Evolutionary conservation across 2,329 filamentous ascomycete species (phyloP), one percentile per base, ranked within the genome.

Genomic region (Tolypocladium paradoxum): DNA sequence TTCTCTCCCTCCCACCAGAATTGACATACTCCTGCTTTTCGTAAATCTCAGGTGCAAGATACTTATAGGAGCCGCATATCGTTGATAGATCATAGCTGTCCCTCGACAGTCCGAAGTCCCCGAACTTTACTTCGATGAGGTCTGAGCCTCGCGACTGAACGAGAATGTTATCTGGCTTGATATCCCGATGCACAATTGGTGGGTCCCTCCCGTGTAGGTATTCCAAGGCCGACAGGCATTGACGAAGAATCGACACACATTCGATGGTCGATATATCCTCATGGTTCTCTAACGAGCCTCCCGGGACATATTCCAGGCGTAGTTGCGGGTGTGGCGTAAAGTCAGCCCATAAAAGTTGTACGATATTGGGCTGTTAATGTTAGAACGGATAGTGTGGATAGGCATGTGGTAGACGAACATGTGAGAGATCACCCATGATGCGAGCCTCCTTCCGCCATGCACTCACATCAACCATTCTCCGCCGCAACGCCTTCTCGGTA

Each of bases 71-170:
- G 55, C 91, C 91, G 66, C 90, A 90, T 60, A 95, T 71, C 1
- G 90, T 95, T 2, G 88, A 93, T 1, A 90, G 93, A 66, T 96
- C 90, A 55, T 89, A 89, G 59, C 95, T 91, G 58, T 96, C 95
- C 70, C 95, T 95, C n/a, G 90, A 89, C 31, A 96, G 77, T 40
- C 91, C 91, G 68, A 96, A 96, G 69, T 96, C 91, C 8, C 88
- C 91, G 55, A 96, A 73, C 70, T 96, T 96, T 61, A 95, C 83
- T 53, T 82, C 82, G 31, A 95, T 74, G 22, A 89, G 77, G 60
- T 85, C 86, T 68, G 93, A 85, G 22, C 87, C 35, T 40, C 57
- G 55, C 24, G n/a, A 90, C 12, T 85, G 81, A 33, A 96, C 74
- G 7, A 96, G 74, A 22, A 96, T 96, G 64, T 95, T 95, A 65